Evolutionary conservation across 768 basidiomycete species (phyloP), one percentile per base, ranked within the genome.

Genomic region (Pleurotus djamor): DNA sequence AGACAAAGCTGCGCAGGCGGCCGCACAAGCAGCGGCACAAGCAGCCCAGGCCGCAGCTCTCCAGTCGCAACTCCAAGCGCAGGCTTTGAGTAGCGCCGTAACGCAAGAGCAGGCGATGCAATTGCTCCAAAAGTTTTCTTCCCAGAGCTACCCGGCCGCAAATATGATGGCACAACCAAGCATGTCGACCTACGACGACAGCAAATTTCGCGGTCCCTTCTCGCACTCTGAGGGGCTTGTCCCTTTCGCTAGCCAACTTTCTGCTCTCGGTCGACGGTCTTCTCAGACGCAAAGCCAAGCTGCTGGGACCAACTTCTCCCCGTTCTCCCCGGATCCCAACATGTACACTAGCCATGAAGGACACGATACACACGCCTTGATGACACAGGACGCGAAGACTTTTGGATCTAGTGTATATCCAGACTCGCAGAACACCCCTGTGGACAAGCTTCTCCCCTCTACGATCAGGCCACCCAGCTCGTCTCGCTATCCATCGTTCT

Each of bases 1-100:
- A 93, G 92, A 94, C 71, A 94, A 94, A 78, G 92, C 92, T 14
- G 92, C 92, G 4, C 92, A 94, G 69, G 92, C 92, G 3, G 92
- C 92, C 14, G 92, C 91, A 6, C 91, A 64, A 45, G 63, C 63
- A 41, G 54, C 54, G 21, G 54, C 54, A 16, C 54, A 92, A 65
- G 87, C 86, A 12, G 86, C 89, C 6, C 91, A 92, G 68, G 84
- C 87, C 12, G 88, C 88, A 28, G 86, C 90, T 41, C 72, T 89
- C 50, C 86, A 89, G 59, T 62, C 65, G 43, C 77, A 79, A 45
- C 76, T 70, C 55, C 61, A 61, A 32, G 33, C 63, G 36, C 63
- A 59, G 33, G 41, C 61, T 52, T 57, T 55, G 36, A 57, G 69
- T 32, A 67, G 68, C 14, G 64, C 75, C 37, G 71, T 89, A 64